Base-by-base conservation (phyloP, 108 stramenopile genomes). In the Fistulifera solaris region DNA sequence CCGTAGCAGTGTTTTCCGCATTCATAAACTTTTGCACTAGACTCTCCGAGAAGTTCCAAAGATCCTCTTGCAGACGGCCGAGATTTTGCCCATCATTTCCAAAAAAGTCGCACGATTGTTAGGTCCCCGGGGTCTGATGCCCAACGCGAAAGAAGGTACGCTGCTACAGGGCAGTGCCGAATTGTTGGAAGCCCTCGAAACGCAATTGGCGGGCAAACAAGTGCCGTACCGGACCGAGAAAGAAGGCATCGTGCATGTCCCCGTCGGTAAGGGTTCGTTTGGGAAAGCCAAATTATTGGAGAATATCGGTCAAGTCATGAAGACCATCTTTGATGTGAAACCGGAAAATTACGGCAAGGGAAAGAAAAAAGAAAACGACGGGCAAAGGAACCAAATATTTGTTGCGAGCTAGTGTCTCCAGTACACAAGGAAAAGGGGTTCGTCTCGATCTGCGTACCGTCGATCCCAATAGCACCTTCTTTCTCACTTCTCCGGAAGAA, bases 71-170 rank as follows among this genome's bases (percentile, higher is more conserved):
- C 92, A 94, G 17, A 94, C 93, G 16, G 73, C 89, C 2, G 92
- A 94, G 19, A 80, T 91, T 59, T 65, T 95, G 72, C 65, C 94
- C 3, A 27, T 63, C 26, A 73, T 98, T 14, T 68, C 80, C 0
- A 58, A 87, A 27, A 26, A 51, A 54, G 65, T 94, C 52, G 96
- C 93, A 10, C 75, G 93, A 25, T 48, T 95, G 14, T 67, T 96
- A 28, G 98, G 96, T 46, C 98, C 98, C 24, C 70, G 96, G 48
- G 96, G 96, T 1, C 66, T 98, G 6, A 96, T 97, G 94, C 98
- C 98, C 52, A 98, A 96, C 59, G 68, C 89, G 16, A 98, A 98
- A 67, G 57, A 92, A 19, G 89, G 88, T 23, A 98, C 96, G 0
- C 83, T 98, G 39, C 79, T 90, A 24, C 67, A 73, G 12, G 65